Base-by-base conservation (phyloP, 441 rosid species). In the Gossypium laxum region DNA sequence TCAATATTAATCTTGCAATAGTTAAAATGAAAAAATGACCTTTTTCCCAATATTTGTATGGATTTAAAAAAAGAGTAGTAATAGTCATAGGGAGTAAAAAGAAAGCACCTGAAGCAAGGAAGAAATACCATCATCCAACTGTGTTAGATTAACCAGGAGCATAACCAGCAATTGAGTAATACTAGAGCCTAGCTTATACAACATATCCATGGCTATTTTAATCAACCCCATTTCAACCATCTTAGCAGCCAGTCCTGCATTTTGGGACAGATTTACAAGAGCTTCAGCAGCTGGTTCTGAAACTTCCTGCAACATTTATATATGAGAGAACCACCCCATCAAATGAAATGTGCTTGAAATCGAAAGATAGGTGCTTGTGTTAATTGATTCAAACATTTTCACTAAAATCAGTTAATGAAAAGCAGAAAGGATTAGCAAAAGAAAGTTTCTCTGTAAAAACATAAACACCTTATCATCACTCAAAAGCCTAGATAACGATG, bases 91-190 rank as follows among this genome's bases (percentile, higher is more conserved):
- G 45, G 0, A 22, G 26, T 1, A 10, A 24, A 71, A 14, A 11
- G 28, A 48, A 74, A 69, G 75, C 63, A 91, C 98, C 98, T 91
- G 97, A 73, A 91, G 93, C 86, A 93, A 79, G 77, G 87, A 83
- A 22, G 89, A 80, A 77, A 91, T 86, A 32, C 97, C 97, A 61
- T 77, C 81, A 80, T 91, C 97, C 67, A 77, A 73, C 70, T 86
- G 96, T 21, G 96, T 87, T 68, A 93, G 92, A 82, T 93, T 93
- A 70, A 93, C 96, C 4, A 91, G 77, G 73, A 91, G 95, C 98
- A 91, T 91, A 50, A 91, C 93, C 78, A 91, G 83, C 77, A 93
- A 77, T 21, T 73, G 77, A 1, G 83, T 77, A 74, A 87, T 81
- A 69, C 82, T 75, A 43, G 89, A 85, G 4, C 82, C 89, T 0